phyloP scores from a whole-genome alignment of 2,329 filamentous ascomycete genomes.

The Colletotrichum lindemuthianum region DNA sequence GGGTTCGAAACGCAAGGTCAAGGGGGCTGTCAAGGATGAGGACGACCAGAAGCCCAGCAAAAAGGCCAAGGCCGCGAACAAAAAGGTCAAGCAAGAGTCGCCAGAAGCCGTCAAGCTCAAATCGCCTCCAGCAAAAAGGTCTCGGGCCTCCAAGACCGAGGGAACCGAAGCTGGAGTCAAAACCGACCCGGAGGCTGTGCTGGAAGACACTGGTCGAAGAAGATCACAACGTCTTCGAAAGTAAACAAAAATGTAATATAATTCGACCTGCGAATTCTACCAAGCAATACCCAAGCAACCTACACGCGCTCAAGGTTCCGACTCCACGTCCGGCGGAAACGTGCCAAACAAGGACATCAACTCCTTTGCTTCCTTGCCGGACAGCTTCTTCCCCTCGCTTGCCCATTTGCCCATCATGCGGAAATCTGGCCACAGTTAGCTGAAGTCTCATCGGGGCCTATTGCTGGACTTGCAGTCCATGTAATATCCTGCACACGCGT shows the following conservation, averaged over 20 bases:
- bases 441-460: neutral
- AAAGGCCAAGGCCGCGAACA: constrained; percentile 41
- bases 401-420: constrained; percentile 46
- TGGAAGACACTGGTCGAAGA: neutral
- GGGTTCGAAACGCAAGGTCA: constrained; percentile 35
- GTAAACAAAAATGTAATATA: too few species aligned
- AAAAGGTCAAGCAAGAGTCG: constrained; percentile 32
- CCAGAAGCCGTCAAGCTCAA: constrained; percentile 32
- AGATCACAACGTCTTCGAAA: constrained; percentile 37
- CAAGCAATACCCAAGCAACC: neutral
- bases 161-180: constrained; percentile 20
- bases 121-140: constrained; percentile 37
- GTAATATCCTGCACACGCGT: constrained; percentile 43
- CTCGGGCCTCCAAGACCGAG: constrained; percentile 41
- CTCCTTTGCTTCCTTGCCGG: constrained; percentile 41
- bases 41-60: constrained; percentile 42
- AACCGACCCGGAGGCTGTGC: neutral
- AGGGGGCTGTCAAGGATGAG: constrained; percentile 41
- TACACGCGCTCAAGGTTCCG: constrained; percentile 40
- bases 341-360: constrained; percentile 51
- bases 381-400: constrained; percentile 41
- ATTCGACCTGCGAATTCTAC: too few species aligned
- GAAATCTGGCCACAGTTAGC: constrained; percentile 43
- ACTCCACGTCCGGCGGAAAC: constrained; percentile 47
- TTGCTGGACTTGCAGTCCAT: constrained; percentile 46